Evolutionary conservation across 164 flowering plant genomes (phyloP).

Genomic region (Annona cherimola): DNA sequence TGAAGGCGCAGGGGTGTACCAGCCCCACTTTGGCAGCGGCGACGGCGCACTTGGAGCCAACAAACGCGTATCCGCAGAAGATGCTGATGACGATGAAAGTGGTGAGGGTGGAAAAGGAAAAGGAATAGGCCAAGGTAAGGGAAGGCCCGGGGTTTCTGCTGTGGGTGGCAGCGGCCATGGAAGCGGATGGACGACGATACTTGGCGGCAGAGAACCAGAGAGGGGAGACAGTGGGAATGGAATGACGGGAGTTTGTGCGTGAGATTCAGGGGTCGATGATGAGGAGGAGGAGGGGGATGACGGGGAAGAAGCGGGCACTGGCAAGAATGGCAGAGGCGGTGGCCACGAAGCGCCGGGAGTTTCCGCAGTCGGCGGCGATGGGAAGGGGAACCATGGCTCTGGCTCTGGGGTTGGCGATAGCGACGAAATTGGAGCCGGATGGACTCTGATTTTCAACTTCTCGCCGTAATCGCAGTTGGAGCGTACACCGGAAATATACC

Average conservation of each 20-base stretch:
- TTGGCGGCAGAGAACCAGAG: background rate
- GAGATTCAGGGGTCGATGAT: too few species aligned
- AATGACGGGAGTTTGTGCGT: too few species aligned
- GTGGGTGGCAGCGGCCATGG: background rate
- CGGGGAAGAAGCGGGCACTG: background rate
- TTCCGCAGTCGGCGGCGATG: background rate
- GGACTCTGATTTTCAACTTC: conserved; percentile 11
- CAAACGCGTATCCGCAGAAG: background rate
- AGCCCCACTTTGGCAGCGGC: background rate
- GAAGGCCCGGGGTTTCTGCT: background rate
- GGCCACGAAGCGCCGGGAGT: background rate
- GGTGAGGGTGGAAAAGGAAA: too few species aligned
- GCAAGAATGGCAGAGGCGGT: background rate
- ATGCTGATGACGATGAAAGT: too few species aligned
- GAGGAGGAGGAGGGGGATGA: too few species aligned
- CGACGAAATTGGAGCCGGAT: background rate
- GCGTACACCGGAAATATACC: conserved; percentile 14
- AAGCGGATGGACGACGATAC: background rate
- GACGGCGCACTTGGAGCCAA: background rate
- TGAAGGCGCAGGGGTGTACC: background rate
- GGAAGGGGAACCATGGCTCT: background rate
- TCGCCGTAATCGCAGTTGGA: conserved; percentile 1
- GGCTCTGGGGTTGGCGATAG: background rate
- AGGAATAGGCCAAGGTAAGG: background rate
- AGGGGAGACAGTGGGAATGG: background rate